Conservation (phyloP, 139 green algal genomes). For the Chara braunii region DNA sequence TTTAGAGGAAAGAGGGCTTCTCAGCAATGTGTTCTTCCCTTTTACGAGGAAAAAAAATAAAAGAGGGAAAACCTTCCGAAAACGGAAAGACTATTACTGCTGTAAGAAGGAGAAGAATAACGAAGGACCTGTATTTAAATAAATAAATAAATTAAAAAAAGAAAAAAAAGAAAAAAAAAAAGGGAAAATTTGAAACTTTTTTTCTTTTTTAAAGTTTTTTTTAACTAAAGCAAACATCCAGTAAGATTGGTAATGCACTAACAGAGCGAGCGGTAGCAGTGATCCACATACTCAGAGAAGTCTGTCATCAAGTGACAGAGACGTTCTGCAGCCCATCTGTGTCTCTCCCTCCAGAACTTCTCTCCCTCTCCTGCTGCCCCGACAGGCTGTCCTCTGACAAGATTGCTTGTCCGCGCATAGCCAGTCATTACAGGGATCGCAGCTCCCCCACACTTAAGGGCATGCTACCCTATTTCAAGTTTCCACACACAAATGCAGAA, state of each 20-base stretch:
- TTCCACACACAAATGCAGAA: too few relatives aligned
- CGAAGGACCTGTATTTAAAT: not conserved
- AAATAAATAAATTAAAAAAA: not conserved
- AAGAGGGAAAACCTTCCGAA: not conserved
- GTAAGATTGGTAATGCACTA: not conserved
- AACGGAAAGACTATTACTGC: not conserved
- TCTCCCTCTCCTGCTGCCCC: not conserved
- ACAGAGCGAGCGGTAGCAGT: not conserved
- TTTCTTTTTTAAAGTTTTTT: not conserved
- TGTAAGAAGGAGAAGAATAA: not conserved
- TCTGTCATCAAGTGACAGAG: constrained; percentile 9
- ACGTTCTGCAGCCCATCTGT: constrained; percentile 8
- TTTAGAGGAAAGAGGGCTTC: too few relatives aligned
- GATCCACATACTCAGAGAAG: constrained; percentile 8
- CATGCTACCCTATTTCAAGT: constrained; percentile 4
- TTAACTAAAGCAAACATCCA: not conserved
- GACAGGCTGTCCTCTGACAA: not conserved
- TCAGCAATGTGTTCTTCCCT: too few relatives aligned
- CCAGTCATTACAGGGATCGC: not conserved
- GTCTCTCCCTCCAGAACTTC: constrained; percentile 1
- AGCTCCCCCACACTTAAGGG: constrained; percentile 4
- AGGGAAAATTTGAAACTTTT: not conserved
- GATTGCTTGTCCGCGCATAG: constrained; percentile 2
- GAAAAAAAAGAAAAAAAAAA: not conserved
- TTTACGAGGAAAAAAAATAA: not conserved